Percentiles rank a stretch among this genome's conserved stretches.
These are phyloP conservation scores for Lachancea nothofagi DNA, from an alignment of 805 yeast genomes.

Conservation along the genomic window DNA sequence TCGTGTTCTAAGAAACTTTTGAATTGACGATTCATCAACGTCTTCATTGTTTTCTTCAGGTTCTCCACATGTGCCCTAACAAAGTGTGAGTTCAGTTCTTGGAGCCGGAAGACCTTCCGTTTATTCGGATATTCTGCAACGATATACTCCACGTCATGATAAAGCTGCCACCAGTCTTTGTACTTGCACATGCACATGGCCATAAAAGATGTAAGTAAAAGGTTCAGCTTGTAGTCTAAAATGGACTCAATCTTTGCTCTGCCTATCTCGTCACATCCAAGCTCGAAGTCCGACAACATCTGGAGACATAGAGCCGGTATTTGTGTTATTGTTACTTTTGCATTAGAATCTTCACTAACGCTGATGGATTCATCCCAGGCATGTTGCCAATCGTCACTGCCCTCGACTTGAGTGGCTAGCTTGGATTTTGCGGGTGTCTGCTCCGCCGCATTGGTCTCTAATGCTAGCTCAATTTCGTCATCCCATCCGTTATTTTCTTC, in stretches of 20 bases:
- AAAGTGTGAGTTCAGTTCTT: conserved; percentile 21
- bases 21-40: conserved; percentile 17
- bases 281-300: conserved; percentile 14
- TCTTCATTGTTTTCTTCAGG: conserved; percentile 15
- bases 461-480: conserved; percentile 10
- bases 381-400: conserved; percentile 4
- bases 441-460: not conserved
- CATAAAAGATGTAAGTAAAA: conserved; percentile 27
- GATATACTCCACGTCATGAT: conserved; percentile 22
- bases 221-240: conserved; percentile 23
- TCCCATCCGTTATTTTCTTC: conserved; percentile 22
- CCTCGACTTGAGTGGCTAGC: not conserved
- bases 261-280: conserved; percentile 15
- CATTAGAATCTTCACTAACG: not conserved
- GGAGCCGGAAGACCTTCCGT: conserved; percentile 15
- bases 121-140: conserved; percentile 1
- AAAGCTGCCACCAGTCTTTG: conserved; percentile 28
- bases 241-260: conserved; percentile 13
- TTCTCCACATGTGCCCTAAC: conserved; percentile 18
- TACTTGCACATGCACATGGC: conserved; percentile 19
- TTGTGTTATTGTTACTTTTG: conserved; percentile 14
- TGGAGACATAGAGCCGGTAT: conserved; percentile 17
- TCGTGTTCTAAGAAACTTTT: conserved; percentile 21
- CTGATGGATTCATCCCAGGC: conserved; percentile 6
- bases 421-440: not conserved